These are phyloP conservation scores for Albatrellus ellisii DNA, from an alignment of 768 basidiomycete species.

Conservation along the genomic window DNA sequence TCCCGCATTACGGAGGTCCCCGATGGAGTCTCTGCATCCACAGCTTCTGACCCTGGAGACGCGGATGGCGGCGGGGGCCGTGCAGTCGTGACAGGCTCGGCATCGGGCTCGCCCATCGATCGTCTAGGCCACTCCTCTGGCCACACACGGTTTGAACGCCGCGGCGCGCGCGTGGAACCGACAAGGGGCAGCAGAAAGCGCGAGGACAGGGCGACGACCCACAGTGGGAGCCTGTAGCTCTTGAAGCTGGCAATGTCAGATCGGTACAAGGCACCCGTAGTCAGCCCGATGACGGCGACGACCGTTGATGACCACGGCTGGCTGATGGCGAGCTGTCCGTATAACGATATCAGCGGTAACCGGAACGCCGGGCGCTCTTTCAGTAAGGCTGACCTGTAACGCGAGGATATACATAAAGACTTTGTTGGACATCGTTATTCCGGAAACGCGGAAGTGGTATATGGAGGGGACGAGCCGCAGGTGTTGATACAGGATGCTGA, in stretches of 20 bases:
- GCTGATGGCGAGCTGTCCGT: slow-evolving; percentile 51
- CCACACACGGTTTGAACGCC: slow-evolving; percentile 60
- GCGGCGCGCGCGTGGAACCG: slow-evolving; percentile 47
- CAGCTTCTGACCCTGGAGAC: slow-evolving; percentile 1
- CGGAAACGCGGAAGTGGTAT: slow-evolving; percentile 69
- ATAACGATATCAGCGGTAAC: neutral
- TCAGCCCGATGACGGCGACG: slow-evolving; percentile 48
- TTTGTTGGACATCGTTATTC: slow-evolving; percentile 65
- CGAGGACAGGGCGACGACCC: slow-evolving; percentile 39
- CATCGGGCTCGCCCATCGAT: slow-evolving; percentile 23
- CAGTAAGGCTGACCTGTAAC: slow-evolving; percentile 36
- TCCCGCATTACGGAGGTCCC: slow-evolving; percentile 49
- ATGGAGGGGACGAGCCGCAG: slow-evolving; percentile 61
- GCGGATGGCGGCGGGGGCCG: slow-evolving; percentile 19
- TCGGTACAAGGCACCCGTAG: slow-evolving; percentile 69
- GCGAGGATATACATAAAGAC: slow-evolving; percentile 59
- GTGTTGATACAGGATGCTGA: slow-evolving; percentile 78
- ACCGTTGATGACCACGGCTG: slow-evolving; percentile 54
- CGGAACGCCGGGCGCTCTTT: neutral
- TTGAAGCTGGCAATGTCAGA: slow-evolving; percentile 74
- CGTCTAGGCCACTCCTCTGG: slow-evolving; percentile 32
- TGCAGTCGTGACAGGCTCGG: slow-evolving; percentile 56
- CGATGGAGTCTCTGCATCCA: neutral
- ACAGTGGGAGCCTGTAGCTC: slow-evolving; percentile 59
- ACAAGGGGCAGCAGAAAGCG: slow-evolving; percentile 53